Conservation (phyloP, 2,329 filamentous ascomycete genomes). For the Calonectria hawksworthii region DNA sequence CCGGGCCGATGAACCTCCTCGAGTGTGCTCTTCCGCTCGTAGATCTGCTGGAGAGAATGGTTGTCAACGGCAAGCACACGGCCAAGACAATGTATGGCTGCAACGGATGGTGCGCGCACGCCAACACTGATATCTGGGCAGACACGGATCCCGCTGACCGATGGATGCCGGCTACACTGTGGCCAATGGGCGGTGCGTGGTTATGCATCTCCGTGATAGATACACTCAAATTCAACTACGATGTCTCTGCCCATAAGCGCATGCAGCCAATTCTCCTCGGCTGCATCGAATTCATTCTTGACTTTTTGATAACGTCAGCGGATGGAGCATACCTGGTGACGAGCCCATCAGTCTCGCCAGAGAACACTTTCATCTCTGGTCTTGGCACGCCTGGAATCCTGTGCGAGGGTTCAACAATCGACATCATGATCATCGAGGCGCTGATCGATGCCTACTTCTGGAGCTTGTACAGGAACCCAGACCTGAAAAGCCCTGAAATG, state of each 20-base stretch:
- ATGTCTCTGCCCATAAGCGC: conserved; percentile 32
- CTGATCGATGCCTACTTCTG: conserved; percentile 40
- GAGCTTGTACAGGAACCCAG: conserved; percentile 24
- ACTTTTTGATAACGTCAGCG: conserved; percentile 51
- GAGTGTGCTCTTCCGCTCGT: conserved; percentile 59
- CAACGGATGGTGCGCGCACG: conserved; percentile 53
- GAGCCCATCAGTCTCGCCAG: conserved; percentile 42
- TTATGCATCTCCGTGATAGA: conserved; percentile 42
- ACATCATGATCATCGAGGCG: conserved; percentile 34
- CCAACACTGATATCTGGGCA: conserved; percentile 57
- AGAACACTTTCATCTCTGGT: conserved; percentile 41
- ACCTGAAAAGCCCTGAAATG: background rate
- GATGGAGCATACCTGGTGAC: conserved; percentile 45
- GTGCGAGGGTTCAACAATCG: conserved; percentile 45
- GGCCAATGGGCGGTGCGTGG: conserved; percentile 45
- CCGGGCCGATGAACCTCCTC: conserved; percentile 48
- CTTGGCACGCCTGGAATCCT: conserved; percentile 33
- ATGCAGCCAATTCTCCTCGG: conserved; percentile 50
- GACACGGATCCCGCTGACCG: conserved; percentile 54
- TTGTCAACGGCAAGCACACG: conserved; percentile 47
- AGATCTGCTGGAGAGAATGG: conserved; percentile 43
- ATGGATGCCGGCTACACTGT: conserved; percentile 46
- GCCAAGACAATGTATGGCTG: conserved; percentile 55
- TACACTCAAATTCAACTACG: conserved; percentile 41
- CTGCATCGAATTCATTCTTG: conserved; percentile 54